These are phyloP conservation scores for Ceratocystiopsis brevicomis DNA, from an alignment of 2,329 filamentous ascomycete species.

Conservation along the genomic window DNA sequence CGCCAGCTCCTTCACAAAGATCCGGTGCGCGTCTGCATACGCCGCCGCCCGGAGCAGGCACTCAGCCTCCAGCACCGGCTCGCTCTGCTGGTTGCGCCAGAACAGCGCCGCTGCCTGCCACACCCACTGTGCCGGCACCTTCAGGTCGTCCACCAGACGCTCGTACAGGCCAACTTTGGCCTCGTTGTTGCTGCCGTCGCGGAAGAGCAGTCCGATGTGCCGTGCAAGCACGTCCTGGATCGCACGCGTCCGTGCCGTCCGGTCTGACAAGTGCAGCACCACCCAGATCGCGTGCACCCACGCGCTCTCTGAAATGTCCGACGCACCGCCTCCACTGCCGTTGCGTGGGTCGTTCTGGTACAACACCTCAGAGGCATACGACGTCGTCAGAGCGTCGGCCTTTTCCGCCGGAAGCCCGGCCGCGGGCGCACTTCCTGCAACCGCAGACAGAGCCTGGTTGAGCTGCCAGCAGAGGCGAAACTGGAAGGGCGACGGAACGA, in stretches of 20 bases:
- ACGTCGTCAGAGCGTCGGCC: slow-evolving; percentile 35
- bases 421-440: slow-evolving; percentile 13
- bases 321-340: slow-evolving; percentile 30
- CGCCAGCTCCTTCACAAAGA: slow-evolving; percentile 63
- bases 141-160: slow-evolving; percentile 41
- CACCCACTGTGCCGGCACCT: slow-evolving; percentile 60
- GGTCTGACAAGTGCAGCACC: slow-evolving; percentile 52
- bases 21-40: slow-evolving; percentile 64
- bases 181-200: slow-evolving; percentile 13
- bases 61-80: slow-evolving; percentile 52
- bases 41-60: slow-evolving; percentile 63
- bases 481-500: slow-evolving; percentile 55
- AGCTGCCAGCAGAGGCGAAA: slow-evolving; percentile 73
- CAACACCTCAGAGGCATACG: slow-evolving; percentile 9
- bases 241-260: slow-evolving; percentile 41
- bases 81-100: slow-evolving; percentile 53
- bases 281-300: slow-evolving; percentile 60
- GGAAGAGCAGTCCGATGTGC: slow-evolving; percentile 47
- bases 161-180: slow-evolving; percentile 27
- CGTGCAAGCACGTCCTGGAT: slow-evolving; percentile 57
- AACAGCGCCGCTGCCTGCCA: slow-evolving; percentile 74
- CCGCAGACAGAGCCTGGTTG: slow-evolving; percentile 42
- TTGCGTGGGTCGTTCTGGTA: not conserved
- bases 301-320: slow-evolving; percentile 45
- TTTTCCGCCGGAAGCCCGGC: slow-evolving; percentile 49